phyloP scores from a whole-genome alignment of 1,284 basidiomycete genomes.

The Rhodofomes roseus region DNA sequence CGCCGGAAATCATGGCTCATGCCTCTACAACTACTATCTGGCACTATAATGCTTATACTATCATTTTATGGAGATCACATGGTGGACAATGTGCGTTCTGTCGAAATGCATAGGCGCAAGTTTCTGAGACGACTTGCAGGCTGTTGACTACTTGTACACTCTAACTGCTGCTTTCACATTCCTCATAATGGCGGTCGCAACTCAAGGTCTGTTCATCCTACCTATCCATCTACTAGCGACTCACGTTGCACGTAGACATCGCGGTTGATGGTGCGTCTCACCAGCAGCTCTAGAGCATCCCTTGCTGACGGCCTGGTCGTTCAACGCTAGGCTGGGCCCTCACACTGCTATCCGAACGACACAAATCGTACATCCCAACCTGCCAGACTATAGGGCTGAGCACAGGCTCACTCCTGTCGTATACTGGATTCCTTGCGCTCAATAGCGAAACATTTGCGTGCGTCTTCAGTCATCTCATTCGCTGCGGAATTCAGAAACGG shows the following conservation, averaged over 20 bases:
- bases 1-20: constrained; percentile 3
- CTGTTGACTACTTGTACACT: constrained; percentile 1
- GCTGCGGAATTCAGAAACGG: too few species aligned
- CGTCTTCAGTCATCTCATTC: background rate
- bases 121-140: background rate
- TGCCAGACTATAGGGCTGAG: constrained; percentile 1
- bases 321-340: background rate
- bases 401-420: constrained; percentile 1
- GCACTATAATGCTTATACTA: constrained; percentile 1
- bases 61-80: constrained; percentile 2
- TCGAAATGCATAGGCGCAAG: too few species aligned
- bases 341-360: background rate
- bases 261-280: background rate
- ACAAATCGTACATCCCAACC: constrained; percentile 1
- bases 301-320: background rate
- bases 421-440: background rate
- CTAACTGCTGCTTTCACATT: background rate
- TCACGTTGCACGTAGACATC: background rate
- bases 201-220: background rate
- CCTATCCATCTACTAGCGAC: background rate
- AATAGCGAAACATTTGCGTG: constrained; percentile 2
- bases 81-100: background rate
- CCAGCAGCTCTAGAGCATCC: too few species aligned
- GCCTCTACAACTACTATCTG: constrained; percentile 1
- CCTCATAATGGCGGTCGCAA: background rate